Percentiles rank a stretch among this genome's conserved stretches.
Conservation (phyloP, 306 rosid genomes). For the Adenanthera pavonina region DNA sequence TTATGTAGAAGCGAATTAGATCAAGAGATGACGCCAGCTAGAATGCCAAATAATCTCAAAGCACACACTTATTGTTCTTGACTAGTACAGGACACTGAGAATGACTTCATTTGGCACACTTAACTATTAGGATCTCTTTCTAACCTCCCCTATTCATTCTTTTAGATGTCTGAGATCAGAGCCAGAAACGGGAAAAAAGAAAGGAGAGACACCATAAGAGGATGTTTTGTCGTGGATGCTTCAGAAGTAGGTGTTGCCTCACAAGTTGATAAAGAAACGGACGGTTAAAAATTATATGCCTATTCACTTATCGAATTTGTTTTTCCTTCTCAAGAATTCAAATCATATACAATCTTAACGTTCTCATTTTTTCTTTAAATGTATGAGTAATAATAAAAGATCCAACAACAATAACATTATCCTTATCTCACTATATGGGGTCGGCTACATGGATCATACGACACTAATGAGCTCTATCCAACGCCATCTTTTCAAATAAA, state of each 20-base stretch:
- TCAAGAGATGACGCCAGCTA: neutral
- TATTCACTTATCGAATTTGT: neutral
- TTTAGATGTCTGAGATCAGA: slow-evolving; percentile 1
- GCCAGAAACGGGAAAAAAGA: neutral
- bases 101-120: neutral
- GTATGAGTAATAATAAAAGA: neutral
- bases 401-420: too few species aligned
- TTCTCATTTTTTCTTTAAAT: neutral
- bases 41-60: slow-evolving; percentile 1
- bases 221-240: neutral
- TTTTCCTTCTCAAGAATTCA: neutral
- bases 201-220: neutral
- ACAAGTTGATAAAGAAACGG: neutral
- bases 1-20: neutral
- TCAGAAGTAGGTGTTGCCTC: neutral
- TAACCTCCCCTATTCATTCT: neutral
- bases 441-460: too few species aligned
- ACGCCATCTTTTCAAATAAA: too few species aligned
- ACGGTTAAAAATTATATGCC: neutral
- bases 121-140: neutral
- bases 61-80: neutral
- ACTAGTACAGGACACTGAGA: neutral
- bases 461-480: too few species aligned
- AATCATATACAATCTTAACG: neutral
- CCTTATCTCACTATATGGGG: too few species aligned